These are phyloP conservation scores for Heterobasidion parviporum DNA, from an alignment of 1,284 basidiomycete genomes.

Conservation along the genomic window DNA sequence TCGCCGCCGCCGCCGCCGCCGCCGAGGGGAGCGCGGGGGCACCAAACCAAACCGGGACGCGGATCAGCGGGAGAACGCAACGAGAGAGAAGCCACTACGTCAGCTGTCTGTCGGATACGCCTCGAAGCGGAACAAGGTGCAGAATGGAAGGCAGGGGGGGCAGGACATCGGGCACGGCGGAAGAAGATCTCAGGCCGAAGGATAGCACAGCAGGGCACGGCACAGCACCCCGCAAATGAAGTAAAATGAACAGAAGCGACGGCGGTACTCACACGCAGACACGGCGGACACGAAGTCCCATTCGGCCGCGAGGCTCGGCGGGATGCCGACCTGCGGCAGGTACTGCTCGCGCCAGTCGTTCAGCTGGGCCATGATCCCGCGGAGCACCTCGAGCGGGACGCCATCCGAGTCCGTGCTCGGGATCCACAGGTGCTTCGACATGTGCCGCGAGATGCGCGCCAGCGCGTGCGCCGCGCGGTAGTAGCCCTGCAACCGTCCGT, in stretches of 20 bases:
- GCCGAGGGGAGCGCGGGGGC: no score
- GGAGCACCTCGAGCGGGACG: constrained; percentile 58
- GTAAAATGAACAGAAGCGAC: not conserved
- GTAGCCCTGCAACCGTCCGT: constrained; percentile 46
- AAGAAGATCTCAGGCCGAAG: no score
- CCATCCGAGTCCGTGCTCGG: constrained; percentile 70
- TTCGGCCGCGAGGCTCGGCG: constrained; percentile 70
- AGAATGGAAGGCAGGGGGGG: no score
- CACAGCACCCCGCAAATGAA: not conserved
- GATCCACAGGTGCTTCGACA: constrained; percentile 73
- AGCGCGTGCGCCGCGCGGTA: constrained; percentile 73
- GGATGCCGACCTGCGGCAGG: constrained; percentile 75
- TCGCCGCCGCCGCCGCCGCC: not conserved
- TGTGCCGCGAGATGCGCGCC: constrained; percentile 70
- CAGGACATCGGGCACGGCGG: no score
- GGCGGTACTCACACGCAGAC: constrained; percentile 45
- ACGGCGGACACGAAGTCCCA: constrained; percentile 89
- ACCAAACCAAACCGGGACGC: no score
- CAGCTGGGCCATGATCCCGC: constrained; percentile 51
- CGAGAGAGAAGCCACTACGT: no score
- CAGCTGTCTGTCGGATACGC: no score
- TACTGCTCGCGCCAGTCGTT: constrained; percentile 72
- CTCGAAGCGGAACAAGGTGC: no score
- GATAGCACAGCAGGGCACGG: no score
- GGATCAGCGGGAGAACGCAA: no score